A percentile compares a stretch with the other conserved stretches of the same genome.
phyloP scores from a whole-genome alignment of 345 rosid genomes.

The Combretum micranthum region DNA sequence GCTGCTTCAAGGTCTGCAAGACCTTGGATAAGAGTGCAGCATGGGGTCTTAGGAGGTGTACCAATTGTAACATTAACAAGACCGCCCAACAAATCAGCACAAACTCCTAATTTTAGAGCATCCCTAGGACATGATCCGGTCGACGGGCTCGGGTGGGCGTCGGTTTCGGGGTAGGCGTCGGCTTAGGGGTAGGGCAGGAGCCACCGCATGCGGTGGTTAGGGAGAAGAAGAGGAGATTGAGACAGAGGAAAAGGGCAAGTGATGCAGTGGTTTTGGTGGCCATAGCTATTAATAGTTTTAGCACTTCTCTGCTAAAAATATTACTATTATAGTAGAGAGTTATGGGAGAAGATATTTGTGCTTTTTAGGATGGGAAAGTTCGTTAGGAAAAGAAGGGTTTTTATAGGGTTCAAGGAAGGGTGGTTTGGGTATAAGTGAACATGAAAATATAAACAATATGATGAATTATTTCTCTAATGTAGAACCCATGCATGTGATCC shows the following conservation, averaged over 20 bases:
- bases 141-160: conserved; percentile 23
- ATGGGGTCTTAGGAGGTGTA: conserved; percentile 39
- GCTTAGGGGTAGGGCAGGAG: too few relatives aligned
- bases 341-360: too few relatives aligned
- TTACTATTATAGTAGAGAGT: too few relatives aligned
- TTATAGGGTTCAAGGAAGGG: too few relatives aligned
- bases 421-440: too few relatives aligned
- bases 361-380: too few relatives aligned
- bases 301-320: too few relatives aligned
- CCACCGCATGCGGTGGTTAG: conserved; percentile 29
- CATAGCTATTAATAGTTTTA: conserved; percentile 13
- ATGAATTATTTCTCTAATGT: too few relatives aligned
- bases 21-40: conserved; percentile 47
- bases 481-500: too few relatives aligned
- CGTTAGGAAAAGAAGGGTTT: too few relatives aligned
- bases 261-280: conserved; percentile 16
- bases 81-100: conserved; percentile 41
- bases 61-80: conserved; percentile 34
- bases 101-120: conserved; percentile 43
- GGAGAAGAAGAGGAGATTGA: conserved; percentile 22
- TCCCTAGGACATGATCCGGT: conserved; percentile 42
- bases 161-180: too few relatives aligned
- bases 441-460: too few relatives aligned
- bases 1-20: conserved; percentile 53
- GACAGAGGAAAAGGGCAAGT: conserved; percentile 18